Evolutionary conservation across 768 basidiomycete genomes (phyloP).

Genomic region (Boletus insuetus): DNA sequence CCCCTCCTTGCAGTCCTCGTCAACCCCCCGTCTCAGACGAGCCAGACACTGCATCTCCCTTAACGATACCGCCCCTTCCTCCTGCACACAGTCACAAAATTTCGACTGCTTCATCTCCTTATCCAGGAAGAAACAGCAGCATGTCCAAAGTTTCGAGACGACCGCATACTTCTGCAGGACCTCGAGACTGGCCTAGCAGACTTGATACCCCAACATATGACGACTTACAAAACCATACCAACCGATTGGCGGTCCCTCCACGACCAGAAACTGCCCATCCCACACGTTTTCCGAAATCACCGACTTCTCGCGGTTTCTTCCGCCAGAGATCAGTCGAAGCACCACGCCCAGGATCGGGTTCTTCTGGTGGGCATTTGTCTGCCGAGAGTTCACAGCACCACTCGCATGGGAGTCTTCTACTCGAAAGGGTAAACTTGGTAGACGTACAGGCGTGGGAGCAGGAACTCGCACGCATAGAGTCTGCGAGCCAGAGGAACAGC

Average conservation of each 20-base stretch:
- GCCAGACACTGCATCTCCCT: slow-evolving; percentile 3
- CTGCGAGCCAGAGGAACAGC: slow-evolving; percentile 48
- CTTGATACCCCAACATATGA: slow-evolving; percentile 17
- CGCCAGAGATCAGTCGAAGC: slow-evolving; percentile 22
- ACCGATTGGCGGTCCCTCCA: slow-evolving; percentile 12
- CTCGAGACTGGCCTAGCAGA: slow-evolving; percentile 49
- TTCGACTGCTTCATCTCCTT: slow-evolving; percentile 32
- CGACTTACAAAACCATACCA: slow-evolving; percentile 12
- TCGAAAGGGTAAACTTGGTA: slow-evolving; percentile 30
- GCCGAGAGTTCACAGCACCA: slow-evolving; percentile 19
- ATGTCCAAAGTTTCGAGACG: slow-evolving; percentile 41
- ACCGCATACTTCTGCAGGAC: slow-evolving; percentile 76
- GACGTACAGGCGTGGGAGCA: slow-evolving; percentile 73
- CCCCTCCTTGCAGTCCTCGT: slow-evolving; percentile 38
- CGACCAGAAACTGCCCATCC: slow-evolving; percentile 31
- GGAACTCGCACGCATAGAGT: slow-evolving; percentile 70
- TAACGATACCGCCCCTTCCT: slow-evolving; percentile 3
- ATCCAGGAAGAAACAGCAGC: slow-evolving; percentile 25
- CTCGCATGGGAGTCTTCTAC: slow-evolving; percentile 16
- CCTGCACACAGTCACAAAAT: slow-evolving; percentile 25
- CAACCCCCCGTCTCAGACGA: slow-evolving; percentile 7
- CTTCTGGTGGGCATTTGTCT: slow-evolving; percentile 46
- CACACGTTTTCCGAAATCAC: slow-evolving; percentile 11
- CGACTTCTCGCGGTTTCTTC: slow-evolving; percentile 16
- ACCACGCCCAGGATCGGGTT: slow-evolving; percentile 34